These are phyloP conservation scores for Phycomyces nitens DNA, from an alignment of 192 early-diverging fungal genomes.

Conservation along the genomic window DNA sequence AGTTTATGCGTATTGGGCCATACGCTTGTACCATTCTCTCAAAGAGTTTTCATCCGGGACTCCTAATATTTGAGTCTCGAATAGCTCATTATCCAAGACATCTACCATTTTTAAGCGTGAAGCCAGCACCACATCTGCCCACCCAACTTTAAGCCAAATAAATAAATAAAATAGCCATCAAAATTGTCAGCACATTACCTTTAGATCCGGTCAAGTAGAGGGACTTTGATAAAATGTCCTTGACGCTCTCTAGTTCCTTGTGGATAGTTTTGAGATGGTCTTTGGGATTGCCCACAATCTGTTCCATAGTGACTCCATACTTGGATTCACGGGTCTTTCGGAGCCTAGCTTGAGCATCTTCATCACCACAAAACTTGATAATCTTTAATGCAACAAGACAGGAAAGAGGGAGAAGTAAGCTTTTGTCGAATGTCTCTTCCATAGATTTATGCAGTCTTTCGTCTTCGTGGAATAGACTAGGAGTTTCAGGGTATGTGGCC, in stretches of 20 bases:
- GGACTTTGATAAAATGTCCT: slow-evolving; percentile 21
- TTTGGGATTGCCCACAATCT: slow-evolving; percentile 27
- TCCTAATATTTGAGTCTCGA: slow-evolving; percentile 31
- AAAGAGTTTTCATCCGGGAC: neutral
- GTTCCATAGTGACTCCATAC: slow-evolving; percentile 23
- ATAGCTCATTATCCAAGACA: slow-evolving; percentile 31
- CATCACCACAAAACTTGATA: slow-evolving; percentile 21
- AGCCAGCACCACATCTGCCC: slow-evolving; percentile 39
- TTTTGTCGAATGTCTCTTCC: slow-evolving; percentile 29
- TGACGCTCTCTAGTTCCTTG: slow-evolving; percentile 25
- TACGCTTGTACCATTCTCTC: too few relatives aligned
- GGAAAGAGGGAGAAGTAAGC: slow-evolving; percentile 26
- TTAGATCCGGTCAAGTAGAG: slow-evolving; percentile 36
- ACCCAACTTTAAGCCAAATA: slow-evolving; percentile 28
- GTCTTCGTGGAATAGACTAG: slow-evolving; percentile 38
- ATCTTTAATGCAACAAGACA: slow-evolving; percentile 31
- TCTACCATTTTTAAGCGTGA: slow-evolving; percentile 32
- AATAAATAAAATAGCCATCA: neutral
- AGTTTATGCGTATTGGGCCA: too few relatives aligned
- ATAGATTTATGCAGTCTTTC: slow-evolving; percentile 42
- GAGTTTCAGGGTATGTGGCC: slow-evolving; percentile 48
- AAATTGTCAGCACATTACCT: slow-evolving; percentile 27
- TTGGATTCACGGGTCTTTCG: slow-evolving; percentile 37
- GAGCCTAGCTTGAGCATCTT: slow-evolving; percentile 29
- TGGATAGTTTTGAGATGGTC: slow-evolving; percentile 25